Percentiles rank a stretch among this genome's conserved stretches.
phyloP scores from a whole-genome alignment of 495 filamentous ascomycete genomes.

The Talaromyces liani region DNA sequence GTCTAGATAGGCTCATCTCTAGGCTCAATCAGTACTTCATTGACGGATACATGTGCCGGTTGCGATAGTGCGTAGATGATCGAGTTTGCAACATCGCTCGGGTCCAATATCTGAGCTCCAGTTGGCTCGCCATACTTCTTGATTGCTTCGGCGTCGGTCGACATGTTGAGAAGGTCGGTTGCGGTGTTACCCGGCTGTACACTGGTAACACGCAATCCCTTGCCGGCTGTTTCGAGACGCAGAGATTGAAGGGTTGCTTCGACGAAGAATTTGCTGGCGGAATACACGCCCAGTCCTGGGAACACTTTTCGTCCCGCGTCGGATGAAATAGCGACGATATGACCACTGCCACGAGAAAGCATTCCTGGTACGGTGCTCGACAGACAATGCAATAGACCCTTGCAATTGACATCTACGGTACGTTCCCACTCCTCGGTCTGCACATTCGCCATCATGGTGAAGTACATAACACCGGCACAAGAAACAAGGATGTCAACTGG shows the following conservation, averaged over 20 bases:
- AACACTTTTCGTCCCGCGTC: slow-evolving; percentile 66
- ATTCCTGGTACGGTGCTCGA: slow-evolving; percentile 53
- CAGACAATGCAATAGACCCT: slow-evolving; percentile 58
- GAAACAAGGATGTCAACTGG: slow-evolving; percentile 58
- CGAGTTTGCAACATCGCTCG: slow-evolving; percentile 54
- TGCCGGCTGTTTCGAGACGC: slow-evolving; percentile 58
- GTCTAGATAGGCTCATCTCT: slow-evolving; percentile 59
- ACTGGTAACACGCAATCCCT: slow-evolving; percentile 54
- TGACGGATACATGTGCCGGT: slow-evolving; percentile 59
- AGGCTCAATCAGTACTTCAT: slow-evolving; percentile 65
- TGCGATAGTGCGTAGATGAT: slow-evolving; percentile 59
- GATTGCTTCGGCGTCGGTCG: slow-evolving; percentile 57
- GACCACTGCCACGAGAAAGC: slow-evolving; percentile 51
- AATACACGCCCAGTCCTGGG: slow-evolving; percentile 66
- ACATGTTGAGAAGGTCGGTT: slow-evolving; percentile 57
- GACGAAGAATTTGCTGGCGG: slow-evolving; percentile 66
- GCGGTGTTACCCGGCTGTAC: slow-evolving; percentile 62
- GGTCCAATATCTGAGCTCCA: slow-evolving; percentile 55
- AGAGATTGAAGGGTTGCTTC: slow-evolving; percentile 60
- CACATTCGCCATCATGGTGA: slow-evolving; percentile 63
- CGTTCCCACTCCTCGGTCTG: slow-evolving; percentile 60
- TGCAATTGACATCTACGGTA: slow-evolving; percentile 66
- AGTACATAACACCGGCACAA: slow-evolving; percentile 72
- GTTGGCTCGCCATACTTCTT: slow-evolving; percentile 63
- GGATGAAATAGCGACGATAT: slow-evolving; percentile 64